Evolutionary conservation across 2,329 filamentous ascomycete genomes (phyloP), one percentile per base, ranked within the genome.

Genomic region (Emergomyces orientalis): DNA sequence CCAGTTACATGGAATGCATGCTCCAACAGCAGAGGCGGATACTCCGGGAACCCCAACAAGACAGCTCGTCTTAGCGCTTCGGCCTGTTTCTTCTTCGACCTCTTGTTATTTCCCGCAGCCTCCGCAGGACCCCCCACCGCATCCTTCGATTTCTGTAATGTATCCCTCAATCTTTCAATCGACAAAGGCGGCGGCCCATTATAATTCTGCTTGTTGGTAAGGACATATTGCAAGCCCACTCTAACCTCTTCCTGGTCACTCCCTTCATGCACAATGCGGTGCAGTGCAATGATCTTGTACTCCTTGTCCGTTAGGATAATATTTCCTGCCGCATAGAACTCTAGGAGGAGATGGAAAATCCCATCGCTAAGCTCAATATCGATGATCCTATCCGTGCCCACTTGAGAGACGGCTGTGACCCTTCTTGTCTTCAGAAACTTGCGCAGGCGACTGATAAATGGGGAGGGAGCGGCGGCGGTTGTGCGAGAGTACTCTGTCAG

Each of bases 251-350:
- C 92, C 71, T 96, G 88, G n/a, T 89, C 88, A 60, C 89, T 88
- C 2, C 88, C 89, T 69, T 91, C 89, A 4, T 85, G 80, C 1
- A 97, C 93, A 66, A 88, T 87, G 62, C 94, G 86, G 68, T 94
- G 80, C 25, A 99, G 78, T 0, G 89, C 86, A 43, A 97, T 74
- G 62, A 97, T 92, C 66, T 88, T 94, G 60, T 92, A 79, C 30
- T 95, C 87, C 59, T 82, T 83, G 72, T 97, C 91, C 2, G 94
- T 96, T 61, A 99, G 81, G 65, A 99, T 90, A 65, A 99, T 88
- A 73, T 99, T 99, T 55, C 94, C 94, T 60, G 90, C 89, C 0
- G 94, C 93, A 73, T 96, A 99, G 78, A 99, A 99, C 77, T 99
- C 94, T 34, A 99, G 79, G 73, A 91, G 97, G 27, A 99, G 76